Conservation (phyloP, 495 filamentous ascomycete species). For the Penicillium psychrofluorescens region DNA sequence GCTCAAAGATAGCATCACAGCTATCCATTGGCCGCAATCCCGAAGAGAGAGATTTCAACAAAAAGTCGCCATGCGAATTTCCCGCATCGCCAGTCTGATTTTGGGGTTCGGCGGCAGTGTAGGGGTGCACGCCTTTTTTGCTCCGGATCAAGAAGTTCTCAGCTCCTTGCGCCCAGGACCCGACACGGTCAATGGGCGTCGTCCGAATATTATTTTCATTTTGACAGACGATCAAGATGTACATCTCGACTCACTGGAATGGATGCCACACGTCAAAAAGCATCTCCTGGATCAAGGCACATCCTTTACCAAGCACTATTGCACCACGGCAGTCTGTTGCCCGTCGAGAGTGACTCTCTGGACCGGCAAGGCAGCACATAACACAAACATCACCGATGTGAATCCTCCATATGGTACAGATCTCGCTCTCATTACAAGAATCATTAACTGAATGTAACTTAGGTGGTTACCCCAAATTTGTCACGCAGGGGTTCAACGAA, state of each 20-base stretch:
- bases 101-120: too few species aligned
- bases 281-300: slow-evolving; percentile 40
- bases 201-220: slow-evolving; percentile 51
- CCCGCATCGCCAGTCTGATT: too few species aligned
- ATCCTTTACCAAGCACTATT: slow-evolving; percentile 39
- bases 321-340: slow-evolving; percentile 49
- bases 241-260: slow-evolving; percentile 45
- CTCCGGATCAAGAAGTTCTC: background rate
- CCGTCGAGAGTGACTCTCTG: slow-evolving; percentile 43
- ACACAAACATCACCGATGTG: slow-evolving; percentile 58
- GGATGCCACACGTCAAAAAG: slow-evolving; percentile 39
- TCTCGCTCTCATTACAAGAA: background rate
- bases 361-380: slow-evolving; percentile 54
- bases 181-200: background rate
- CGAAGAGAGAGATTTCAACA: too few species aligned
- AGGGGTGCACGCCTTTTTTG: too few species aligned
- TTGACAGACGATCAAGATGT: slow-evolving; percentile 55
- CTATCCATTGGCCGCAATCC: too few species aligned
- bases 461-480: slow-evolving; percentile 60
- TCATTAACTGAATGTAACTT: background rate
- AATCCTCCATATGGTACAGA: slow-evolving; percentile 49
- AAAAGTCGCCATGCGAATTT: too few species aligned
- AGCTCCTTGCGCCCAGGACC: background rate
- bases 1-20: too few species aligned
- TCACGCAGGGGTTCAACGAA: slow-evolving; percentile 48